A percentile compares a stretch with the other conserved stretches of the same genome.
Evolutionary conservation across 768 basidiomycete genomes (phyloP).

Genomic region (Lyophyllum semitale): DNA sequence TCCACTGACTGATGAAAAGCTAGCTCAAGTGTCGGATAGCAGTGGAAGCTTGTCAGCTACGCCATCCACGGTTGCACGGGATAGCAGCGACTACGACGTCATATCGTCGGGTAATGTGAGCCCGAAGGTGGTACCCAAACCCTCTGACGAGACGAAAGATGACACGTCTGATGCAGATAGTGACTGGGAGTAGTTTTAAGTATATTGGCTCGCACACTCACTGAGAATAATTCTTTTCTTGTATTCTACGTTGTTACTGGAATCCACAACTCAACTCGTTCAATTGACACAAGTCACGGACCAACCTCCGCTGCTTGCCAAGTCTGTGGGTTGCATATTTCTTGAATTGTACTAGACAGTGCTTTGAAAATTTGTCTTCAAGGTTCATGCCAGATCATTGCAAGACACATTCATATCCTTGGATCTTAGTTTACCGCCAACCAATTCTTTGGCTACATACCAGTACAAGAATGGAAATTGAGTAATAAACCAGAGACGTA

Average conservation of each 20-base stretch:
- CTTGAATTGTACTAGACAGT: no score
- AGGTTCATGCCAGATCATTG: no score
- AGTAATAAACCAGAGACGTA: neutral
- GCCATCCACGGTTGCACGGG: conserved; percentile 33
- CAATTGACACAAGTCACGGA: no score
- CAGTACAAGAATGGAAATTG: neutral
- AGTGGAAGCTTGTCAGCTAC: conserved; percentile 4
- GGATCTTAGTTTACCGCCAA: neutral
- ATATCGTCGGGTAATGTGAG: conserved; percentile 59
- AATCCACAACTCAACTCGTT: no score
- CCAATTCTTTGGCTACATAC: neutral
- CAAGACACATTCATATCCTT: no score
- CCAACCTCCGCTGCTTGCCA: no score
- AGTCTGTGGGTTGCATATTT: no score
- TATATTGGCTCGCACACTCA: no score
- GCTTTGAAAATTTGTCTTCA: no score
- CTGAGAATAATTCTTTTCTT: no score
- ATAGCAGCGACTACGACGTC: conserved; percentile 67
- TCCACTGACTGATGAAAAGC: conserved; percentile 5
- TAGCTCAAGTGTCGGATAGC: conserved; percentile 2
- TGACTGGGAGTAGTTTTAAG: conserved; percentile 60
- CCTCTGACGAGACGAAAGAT: conserved; percentile 32
- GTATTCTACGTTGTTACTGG: no score
- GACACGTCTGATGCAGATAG: conserved; percentile 47
- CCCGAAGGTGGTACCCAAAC: conserved; percentile 37